Evolutionary conservation across 2,329 filamentous ascomycete species (phyloP).

Genomic region (Pseudocercospora pini-densiflorae): DNA sequence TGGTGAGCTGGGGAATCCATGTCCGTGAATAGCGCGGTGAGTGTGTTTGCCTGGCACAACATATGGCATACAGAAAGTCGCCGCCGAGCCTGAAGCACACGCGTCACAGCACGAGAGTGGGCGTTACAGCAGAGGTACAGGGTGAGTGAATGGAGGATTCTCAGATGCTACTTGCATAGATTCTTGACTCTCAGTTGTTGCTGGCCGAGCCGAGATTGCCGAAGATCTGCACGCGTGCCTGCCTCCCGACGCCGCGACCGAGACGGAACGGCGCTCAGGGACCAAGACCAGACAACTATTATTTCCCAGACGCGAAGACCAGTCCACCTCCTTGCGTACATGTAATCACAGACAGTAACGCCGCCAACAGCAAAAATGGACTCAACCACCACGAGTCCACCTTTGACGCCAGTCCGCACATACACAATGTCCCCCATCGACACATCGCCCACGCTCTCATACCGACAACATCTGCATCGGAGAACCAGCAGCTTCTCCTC

Average conservation of each 20-base stretch:
- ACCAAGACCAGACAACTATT: slow-evolving; percentile 1
- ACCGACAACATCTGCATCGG: slow-evolving; percentile 35
- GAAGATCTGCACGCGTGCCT: neutral
- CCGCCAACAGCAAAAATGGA: slow-evolving; percentile 23
- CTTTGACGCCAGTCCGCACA: slow-evolving; percentile 48
- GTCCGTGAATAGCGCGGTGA: neutral
- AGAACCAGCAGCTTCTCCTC: slow-evolving; percentile 49
- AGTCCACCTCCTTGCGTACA: neutral
- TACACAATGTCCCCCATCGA: slow-evolving; percentile 50
- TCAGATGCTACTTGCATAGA: neutral
- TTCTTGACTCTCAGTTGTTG: neutral
- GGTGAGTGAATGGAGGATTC: neutral
- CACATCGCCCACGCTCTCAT: slow-evolving; percentile 43
- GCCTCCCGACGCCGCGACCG: neutral
- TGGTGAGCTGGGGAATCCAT: neutral
- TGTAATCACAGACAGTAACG: neutral
- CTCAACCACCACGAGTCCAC: slow-evolving; percentile 43
- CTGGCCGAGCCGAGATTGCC: neutral
- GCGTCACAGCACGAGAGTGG: neutral
- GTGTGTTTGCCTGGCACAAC: neutral
- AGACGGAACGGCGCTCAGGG: slow-evolving; percentile 1
- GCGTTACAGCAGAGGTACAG: neutral
- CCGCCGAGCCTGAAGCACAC: neutral
- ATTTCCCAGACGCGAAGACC: neutral
- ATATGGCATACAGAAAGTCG: neutral